Evolutionary conservation across 768 basidiomycete genomes (phyloP).

Genomic region (Clavulina sp.): DNA sequence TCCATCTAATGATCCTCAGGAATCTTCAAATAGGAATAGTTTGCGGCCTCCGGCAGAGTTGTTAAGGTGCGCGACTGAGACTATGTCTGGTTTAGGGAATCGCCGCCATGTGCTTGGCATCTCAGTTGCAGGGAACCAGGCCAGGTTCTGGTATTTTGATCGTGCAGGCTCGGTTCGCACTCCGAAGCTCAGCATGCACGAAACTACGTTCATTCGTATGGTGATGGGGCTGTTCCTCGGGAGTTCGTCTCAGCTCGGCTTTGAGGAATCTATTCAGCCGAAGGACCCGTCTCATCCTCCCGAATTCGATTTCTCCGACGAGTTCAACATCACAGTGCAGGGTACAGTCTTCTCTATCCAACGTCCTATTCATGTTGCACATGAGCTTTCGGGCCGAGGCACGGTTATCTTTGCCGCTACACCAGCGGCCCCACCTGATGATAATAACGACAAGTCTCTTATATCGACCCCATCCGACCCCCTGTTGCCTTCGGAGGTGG

Average conservation of each 20-base stretch:
- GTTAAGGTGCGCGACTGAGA: too few relatives aligned
- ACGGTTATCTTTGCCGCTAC: not conserved
- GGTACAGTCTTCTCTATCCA: not conserved
- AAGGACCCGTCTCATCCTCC: too few relatives aligned
- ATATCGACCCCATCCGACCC: not conserved
- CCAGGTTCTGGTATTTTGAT: not conserved
- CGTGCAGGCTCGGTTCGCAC: not conserved
- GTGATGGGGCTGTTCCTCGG: not conserved
- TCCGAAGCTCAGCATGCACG: not conserved
- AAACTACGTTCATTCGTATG: not conserved
- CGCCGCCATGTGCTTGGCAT: not conserved
- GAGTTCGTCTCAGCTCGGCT: not conserved
- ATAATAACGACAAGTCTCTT: not conserved
- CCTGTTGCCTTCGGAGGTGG: not conserved
- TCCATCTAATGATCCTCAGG: not conserved
- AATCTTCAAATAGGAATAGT: not conserved
- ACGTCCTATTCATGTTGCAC: not conserved
- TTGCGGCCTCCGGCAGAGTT: not conserved
- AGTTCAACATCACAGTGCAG: not conserved
- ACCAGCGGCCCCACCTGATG: too few relatives aligned
- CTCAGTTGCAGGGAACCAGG: not conserved
- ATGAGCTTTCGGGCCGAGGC: not conserved
- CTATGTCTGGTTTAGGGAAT: not conserved
- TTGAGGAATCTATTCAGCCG: not conserved
- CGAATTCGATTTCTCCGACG: not conserved